Evolutionary conservation across 1,139 yeast genomes (phyloP), one percentile per base, ranked within the genome.

Genomic region (Taphrina flavorubra): DNA sequence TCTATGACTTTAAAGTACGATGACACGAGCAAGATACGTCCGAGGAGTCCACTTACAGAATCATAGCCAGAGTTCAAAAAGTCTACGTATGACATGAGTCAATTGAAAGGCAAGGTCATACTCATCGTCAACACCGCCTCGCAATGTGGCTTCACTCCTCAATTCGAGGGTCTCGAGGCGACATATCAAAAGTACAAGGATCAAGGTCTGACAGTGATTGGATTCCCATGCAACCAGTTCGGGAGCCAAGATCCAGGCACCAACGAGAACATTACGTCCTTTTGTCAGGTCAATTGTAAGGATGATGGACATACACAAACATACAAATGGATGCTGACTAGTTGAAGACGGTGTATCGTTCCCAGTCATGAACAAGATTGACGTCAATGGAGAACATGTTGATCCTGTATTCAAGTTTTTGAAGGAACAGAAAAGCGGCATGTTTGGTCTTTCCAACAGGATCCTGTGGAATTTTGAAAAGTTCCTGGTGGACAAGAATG

Each of bases 221-320:
- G 97, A 2, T 94, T 94, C 86, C 99, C 99, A 74, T 87, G 92
- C 78, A 87, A 88, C 78, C 98, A 94, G 79, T 94, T 94, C 75
- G 94, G 90, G 49, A 58, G 84, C 73, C 97, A 94, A 79, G 98
- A 94, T 77, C 97, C 97, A 10, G 88, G 88, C 10, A 77, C 85
- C 8, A 87, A 86, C 62, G 84, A 82, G 66, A 87, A 88, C 74
- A 88, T 92, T 71, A 85, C 84, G 40, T 76, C 80, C 61, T 86
- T 86, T 78, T 89, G 95, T 75, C 83, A 85, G 69, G 74, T 82
- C 70, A 86, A 86, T 77, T 94, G 62, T 58, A 44, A 42, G 62
- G 11, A 44, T n/a, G 47, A 10, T 39, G 42, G 42, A 39, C 47
- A 14, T 44, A 18, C 47, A 7, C 47, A 39, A 39, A 14, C 14